These are phyloP conservation scores for Pisolithus orientalis DNA, from an alignment of 768 basidiomycete genomes.

Conservation along the genomic window DNA sequence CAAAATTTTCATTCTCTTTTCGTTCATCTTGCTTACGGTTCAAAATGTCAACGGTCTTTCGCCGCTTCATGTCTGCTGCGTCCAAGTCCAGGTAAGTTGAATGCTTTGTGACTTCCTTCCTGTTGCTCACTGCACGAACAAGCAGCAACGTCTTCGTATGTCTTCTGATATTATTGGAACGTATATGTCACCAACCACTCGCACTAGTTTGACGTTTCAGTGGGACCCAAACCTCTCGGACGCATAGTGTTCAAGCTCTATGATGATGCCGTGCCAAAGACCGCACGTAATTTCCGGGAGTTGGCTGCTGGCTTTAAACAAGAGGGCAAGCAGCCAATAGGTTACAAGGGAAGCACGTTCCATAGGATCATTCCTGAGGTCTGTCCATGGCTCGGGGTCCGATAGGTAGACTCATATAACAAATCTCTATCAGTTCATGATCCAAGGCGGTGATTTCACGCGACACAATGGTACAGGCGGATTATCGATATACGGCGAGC, in stretches of 20 bases:
- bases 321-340: constrained; percentile 48
- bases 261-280: constrained; percentile 79
- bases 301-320: constrained; percentile 47
- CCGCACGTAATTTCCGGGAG: constrained; percentile 75
- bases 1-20: background rate
- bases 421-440: constrained; percentile 52
- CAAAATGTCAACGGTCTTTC: constrained; percentile 45
- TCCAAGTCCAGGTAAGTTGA: constrained; percentile 23
- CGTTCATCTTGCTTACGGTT: background rate
- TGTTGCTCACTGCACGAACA: background rate
- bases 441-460: constrained; percentile 87
- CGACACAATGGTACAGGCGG: constrained; percentile 71
- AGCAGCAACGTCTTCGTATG: constrained; percentile 28
- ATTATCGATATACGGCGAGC: constrained; percentile 80
- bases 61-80: constrained; percentile 46
- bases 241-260: constrained; percentile 80
- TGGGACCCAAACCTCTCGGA: constrained; percentile 54
- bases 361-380: constrained; percentile 70
- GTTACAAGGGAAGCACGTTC: constrained; percentile 64
- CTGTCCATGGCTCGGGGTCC: constrained; percentile 8
- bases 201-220: constrained; percentile 57
- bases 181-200: background rate
- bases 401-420: background rate
- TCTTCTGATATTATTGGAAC: constrained; percentile 9
- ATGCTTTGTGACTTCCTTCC: background rate